Evolutionary conservation across 768 basidiomycete species (phyloP), one percentile per base, ranked within the genome.

Genomic region (Suillus americanus): DNA sequence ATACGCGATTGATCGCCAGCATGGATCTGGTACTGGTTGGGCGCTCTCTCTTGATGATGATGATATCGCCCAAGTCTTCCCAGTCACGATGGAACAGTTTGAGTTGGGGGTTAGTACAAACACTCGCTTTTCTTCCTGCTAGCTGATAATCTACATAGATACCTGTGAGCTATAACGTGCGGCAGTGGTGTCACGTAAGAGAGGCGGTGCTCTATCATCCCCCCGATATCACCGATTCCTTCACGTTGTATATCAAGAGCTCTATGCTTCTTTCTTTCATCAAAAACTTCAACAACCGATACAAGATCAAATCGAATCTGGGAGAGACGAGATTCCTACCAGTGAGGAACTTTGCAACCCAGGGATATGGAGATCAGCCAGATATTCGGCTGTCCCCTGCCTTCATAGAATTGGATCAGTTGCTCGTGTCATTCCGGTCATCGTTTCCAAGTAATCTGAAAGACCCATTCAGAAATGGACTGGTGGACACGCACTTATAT

Each of bases 1-100:
- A 10, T 92, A 91, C 72, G 81, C 86, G 7, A 79, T 82, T 53
- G 91, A 92, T 67, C 85, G 90, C 33, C 83, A 87, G 65, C 84
- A 86, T 63, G 86, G 89, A 6, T 83, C 82, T 65, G 85, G 85
- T 38, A 91, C 90, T 68, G 88, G 87, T 23, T 92, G 90, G 86
- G 86, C 90, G 0, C 79, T 86, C 65, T 82, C 82, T 64, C 76
- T 92, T 12, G 91, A 92, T 66, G 91, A 93, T 71, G 82, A 86
- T 65, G 90, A 91, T 69, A 81, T 93, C 23, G 86, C 86, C 25
- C 90, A 92, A 65, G 74, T 90, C 23, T 79, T 92, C 30, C 90
- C 91, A 1, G 79, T 89, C 18, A 81, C 85, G 48, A 81, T 81
- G 9, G 84, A 86, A 43, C 80, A 85, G 38, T 89, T 87, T 68